Conservation (phyloP, 208 protist genomes). For the Wallacemonas sp. region DNA sequence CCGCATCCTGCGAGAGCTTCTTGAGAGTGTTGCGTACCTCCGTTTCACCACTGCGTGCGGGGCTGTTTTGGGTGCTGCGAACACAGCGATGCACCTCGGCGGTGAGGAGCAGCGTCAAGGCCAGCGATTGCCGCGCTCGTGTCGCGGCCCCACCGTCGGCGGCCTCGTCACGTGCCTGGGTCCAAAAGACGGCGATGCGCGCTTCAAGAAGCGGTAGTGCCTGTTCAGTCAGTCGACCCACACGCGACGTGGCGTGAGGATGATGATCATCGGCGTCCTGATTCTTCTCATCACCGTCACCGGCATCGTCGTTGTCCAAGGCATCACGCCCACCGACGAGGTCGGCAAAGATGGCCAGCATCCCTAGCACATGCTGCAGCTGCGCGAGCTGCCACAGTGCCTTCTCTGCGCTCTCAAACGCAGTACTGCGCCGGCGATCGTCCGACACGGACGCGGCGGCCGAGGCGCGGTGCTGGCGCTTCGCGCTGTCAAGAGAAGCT, state of each 20-base stretch:
- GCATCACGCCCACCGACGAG: constrained; percentile 40
- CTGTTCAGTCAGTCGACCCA: too few relatives aligned
- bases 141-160: constrained; percentile 39
- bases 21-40: constrained; percentile 19
- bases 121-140: constrained; percentile 42
- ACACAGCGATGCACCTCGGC: constrained; percentile 24
- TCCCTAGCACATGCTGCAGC: constrained; percentile 20
- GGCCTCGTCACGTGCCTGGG: constrained; percentile 27
- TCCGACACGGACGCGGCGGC: too few relatives aligned
- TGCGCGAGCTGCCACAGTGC: constrained; percentile 17
- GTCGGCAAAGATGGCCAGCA: constrained; percentile 42
- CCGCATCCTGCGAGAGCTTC: constrained; percentile 34
- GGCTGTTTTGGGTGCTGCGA: too few relatives aligned
- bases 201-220: constrained; percentile 5
- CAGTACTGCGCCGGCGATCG: too few relatives aligned
- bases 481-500: background rate
- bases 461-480: too few relatives aligned
- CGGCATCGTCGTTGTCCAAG: background rate
- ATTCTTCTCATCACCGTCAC: background rate
- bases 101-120: constrained; percentile 52
- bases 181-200: constrained; percentile 18
- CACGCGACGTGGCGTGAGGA: too few relatives aligned
- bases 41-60: background rate
- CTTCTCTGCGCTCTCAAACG: constrained; percentile 5
- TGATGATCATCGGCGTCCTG: background rate